A percentile compares a stretch with the other conserved stretches of the same genome.
phyloP scores from a whole-genome alignment of 129 eudicot species.

The Centaurea solstitialis region DNA sequence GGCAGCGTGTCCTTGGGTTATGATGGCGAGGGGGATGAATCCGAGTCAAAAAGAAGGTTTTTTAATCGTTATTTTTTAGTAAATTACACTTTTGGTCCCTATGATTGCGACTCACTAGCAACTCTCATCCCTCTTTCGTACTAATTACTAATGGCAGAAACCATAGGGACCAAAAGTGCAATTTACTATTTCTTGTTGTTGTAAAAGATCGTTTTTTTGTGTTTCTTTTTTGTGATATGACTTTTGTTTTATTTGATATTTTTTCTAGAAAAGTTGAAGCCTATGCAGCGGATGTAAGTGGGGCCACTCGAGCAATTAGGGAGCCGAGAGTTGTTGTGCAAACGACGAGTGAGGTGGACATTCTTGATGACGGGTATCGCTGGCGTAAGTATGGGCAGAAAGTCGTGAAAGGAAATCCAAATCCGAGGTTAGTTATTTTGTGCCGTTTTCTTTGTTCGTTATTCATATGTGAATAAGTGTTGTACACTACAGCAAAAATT shows the following conservation, averaged over 20 bases:
- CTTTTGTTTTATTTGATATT: not conserved
- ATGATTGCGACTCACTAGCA: too few relatives aligned
- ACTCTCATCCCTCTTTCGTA: too few relatives aligned
- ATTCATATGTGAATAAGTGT: not conserved
- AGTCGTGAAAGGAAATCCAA: slow-evolving; percentile 94
- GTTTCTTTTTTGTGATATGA: not conserved
- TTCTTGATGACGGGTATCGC: slow-evolving; percentile 88
- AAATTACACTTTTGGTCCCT: not conserved
- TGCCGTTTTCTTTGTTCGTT: not conserved
- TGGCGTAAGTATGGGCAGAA: slow-evolving; percentile 97
- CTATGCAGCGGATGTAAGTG: slow-evolving; percentile 74
- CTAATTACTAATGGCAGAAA: too few relatives aligned
- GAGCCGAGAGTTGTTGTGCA: slow-evolving; percentile 95
- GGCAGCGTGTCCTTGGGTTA: slow-evolving; percentile 71
- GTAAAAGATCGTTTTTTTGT: not conserved
- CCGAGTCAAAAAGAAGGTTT: slow-evolving; percentile 88
- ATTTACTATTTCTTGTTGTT: not conserved
- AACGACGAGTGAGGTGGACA: slow-evolving; percentile 94
- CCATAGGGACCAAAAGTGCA: too few relatives aligned
- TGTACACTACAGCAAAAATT: not conserved
- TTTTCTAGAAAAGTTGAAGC: slow-evolving; percentile 67
- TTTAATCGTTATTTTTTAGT: not conserved
- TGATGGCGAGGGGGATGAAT: slow-evolving; percentile 87
- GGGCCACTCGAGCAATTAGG: slow-evolving; percentile 82
- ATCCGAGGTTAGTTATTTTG: slow-evolving; percentile 62